Evolutionary conservation across 768 basidiomycete species (phyloP).

Genomic region (Boletus rubroflammeus): DNA sequence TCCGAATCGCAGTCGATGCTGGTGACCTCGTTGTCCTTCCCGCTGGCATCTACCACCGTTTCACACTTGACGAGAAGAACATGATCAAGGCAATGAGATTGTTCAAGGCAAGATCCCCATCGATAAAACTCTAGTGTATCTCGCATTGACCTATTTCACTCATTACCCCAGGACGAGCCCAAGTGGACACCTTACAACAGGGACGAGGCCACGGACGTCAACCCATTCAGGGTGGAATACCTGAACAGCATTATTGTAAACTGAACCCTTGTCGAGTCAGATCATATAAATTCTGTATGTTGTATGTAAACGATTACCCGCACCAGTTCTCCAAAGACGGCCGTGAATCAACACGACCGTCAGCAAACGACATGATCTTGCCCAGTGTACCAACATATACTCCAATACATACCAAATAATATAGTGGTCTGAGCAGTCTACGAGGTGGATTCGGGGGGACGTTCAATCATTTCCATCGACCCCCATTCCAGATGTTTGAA

Average conservation of each 20-base stretch:
- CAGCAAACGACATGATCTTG: neutral
- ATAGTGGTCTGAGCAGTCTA: neutral
- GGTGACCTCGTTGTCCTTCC: slow-evolving; percentile 88
- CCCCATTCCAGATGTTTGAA: slow-evolving; percentile 1
- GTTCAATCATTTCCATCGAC: neutral
- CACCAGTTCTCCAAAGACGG: neutral
- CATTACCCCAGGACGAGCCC: slow-evolving; percentile 67
- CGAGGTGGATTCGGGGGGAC: neutral
- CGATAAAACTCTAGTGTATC: neutral
- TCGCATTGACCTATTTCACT: neutral
- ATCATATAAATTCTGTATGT: neutral
- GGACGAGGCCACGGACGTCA: slow-evolving; percentile 55
- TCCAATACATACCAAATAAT: slow-evolving; percentile 13
- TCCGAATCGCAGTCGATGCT: slow-evolving; percentile 68
- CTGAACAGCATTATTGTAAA: slow-evolving; percentile 45
- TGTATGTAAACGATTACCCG: neutral
- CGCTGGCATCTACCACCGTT: slow-evolving; percentile 91
- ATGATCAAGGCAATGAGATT: slow-evolving; percentile 74
- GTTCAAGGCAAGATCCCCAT: slow-evolving; percentile 60
- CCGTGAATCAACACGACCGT: neutral
- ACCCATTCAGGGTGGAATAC: slow-evolving; percentile 61
- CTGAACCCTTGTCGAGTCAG: slow-evolving; percentile 1
- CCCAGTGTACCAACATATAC: neutral
- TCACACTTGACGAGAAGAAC: slow-evolving; percentile 79
- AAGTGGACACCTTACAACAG: slow-evolving; percentile 86